A percentile compares a stretch with the other conserved stretches of the same genome.
phyloP scores from a whole-genome alignment of 768 basidiomycete species.

The Cystoderma amianthinum region DNA sequence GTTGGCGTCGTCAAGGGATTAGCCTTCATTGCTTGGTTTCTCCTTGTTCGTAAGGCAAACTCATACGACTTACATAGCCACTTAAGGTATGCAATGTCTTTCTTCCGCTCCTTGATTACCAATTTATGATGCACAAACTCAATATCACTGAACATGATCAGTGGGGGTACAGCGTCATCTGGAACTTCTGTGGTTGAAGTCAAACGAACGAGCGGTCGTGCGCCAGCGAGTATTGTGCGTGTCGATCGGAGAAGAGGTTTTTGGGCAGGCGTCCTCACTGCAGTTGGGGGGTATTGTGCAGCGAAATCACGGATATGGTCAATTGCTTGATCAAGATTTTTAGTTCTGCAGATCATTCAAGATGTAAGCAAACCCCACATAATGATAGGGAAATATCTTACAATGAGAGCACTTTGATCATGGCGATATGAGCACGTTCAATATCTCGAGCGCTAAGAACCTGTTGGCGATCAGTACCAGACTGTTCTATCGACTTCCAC shows the following conservation, averaged over 20 bases:
- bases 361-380: conserved; percentile 2
- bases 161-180: conserved; percentile 77
- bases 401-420: conserved; percentile 60
- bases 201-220: conserved; percentile 67
- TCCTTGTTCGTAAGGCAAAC: conserved; percentile 54
- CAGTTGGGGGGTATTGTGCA: conserved; percentile 52
- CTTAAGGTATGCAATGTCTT: conserved; percentile 61
- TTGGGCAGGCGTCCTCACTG: conserved; percentile 30
- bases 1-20: neutral
- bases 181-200: conserved; percentile 49
- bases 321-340: conserved; percentile 46
- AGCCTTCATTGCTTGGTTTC: conserved; percentile 39
- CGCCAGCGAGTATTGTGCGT: conserved; percentile 44
- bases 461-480: conserved; percentile 19
- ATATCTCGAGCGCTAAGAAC: conserved; percentile 39
- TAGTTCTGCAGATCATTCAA: conserved; percentile 26
- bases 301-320: conserved; percentile 56
- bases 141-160: conserved; percentile 73
- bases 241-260: conserved; percentile 51
- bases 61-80: conserved; percentile 73
- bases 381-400: conserved; percentile 27
- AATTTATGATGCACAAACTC: conserved; percentile 73
- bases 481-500: conserved; percentile 48
- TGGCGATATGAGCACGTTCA: conserved; percentile 63
- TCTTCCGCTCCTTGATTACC: conserved; percentile 31